Evolutionary conservation across 202 grass and related monocot genomes (phyloP).

Genomic region (Panicum hallii): DNA sequence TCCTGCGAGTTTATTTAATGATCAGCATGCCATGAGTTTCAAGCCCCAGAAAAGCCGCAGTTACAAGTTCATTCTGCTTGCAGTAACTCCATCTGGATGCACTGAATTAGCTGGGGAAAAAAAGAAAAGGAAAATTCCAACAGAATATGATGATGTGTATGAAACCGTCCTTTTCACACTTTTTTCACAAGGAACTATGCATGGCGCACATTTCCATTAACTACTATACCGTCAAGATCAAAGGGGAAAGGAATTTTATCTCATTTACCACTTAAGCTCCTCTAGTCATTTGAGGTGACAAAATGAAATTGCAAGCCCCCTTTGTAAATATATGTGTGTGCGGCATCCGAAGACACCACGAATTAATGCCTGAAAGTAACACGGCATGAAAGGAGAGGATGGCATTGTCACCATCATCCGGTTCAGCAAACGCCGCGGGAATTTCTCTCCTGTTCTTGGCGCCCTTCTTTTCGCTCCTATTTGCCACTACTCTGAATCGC

Average conservation of each 20-base stretch:
- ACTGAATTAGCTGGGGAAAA: slow-evolving; percentile 34
- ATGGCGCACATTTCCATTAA: slow-evolving; percentile 36
- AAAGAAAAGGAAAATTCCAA: background rate
- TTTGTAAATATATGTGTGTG: background rate
- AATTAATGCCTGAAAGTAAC: slow-evolving; percentile 20
- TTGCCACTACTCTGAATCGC: slow-evolving; percentile 41
- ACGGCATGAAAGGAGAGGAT: background rate
- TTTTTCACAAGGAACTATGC: slow-evolving; percentile 36
- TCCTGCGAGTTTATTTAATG: background rate
- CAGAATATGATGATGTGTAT: slow-evolving; percentile 39
- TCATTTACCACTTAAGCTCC: slow-evolving; percentile 44
- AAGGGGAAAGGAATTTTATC: slow-evolving; percentile 32
- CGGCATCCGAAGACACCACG: background rate
- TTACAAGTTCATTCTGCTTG: slow-evolving; percentile 26
- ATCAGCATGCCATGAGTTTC: slow-evolving; percentile 14
- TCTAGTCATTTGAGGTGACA: slow-evolving; percentile 17
- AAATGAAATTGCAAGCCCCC: background rate
- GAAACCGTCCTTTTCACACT: slow-evolving; percentile 1
- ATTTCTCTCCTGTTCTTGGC: slow-evolving; percentile 39
- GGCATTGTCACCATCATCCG: slow-evolving; percentile 43
- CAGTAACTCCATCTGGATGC: slow-evolving; percentile 32
- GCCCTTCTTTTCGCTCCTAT: slow-evolving; percentile 40
- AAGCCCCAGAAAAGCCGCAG: background rate
- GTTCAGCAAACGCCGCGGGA: slow-evolving; percentile 35
- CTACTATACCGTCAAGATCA: slow-evolving; percentile 34